phyloP scores from a whole-genome alignment of 1,284 basidiomycete species.

The Leucoagaricus sp. region DNA sequence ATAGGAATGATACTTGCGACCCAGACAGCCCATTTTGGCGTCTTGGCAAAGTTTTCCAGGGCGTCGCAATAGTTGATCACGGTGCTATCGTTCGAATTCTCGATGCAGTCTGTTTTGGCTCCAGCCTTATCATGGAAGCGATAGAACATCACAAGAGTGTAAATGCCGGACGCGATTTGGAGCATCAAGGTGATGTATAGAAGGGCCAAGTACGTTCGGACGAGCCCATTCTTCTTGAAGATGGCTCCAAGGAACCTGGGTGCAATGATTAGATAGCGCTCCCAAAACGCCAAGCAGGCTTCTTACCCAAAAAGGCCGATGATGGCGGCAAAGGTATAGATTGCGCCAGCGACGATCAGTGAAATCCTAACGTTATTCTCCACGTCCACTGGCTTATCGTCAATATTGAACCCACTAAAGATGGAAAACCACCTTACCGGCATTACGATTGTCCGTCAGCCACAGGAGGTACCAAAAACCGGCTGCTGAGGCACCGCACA shows the following conservation, averaged over 20 bases:
- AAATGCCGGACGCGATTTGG: slow-evolving; percentile 30
- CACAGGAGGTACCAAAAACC: slow-evolving; percentile 30
- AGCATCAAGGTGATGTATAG: slow-evolving; percentile 28
- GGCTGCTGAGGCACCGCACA: slow-evolving; percentile 31
- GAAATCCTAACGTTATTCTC: slow-evolving; percentile 24
- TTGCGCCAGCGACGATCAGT: slow-evolving; percentile 28
- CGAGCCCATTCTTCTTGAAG: slow-evolving; percentile 34
- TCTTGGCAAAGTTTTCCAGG: slow-evolving; percentile 24
- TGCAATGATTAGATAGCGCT: neutral
- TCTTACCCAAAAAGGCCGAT: slow-evolving; percentile 36
- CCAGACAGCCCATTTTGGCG: slow-evolving; percentile 30
- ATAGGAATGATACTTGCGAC: slow-evolving; percentile 32
- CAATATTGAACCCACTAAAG: neutral
- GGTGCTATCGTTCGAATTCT: slow-evolving; percentile 21
- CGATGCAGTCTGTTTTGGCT: slow-evolving; percentile 27
- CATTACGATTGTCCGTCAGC: neutral
- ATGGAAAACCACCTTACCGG: neutral
- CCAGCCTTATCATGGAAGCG: slow-evolving; percentile 19
- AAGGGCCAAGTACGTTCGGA: slow-evolving; percentile 31
- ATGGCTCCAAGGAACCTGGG: slow-evolving; percentile 38
- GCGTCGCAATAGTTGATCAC: slow-evolving; percentile 29
- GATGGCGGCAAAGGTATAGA: slow-evolving; percentile 31
- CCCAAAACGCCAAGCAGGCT: neutral
- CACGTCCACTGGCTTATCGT: slow-evolving; percentile 19
- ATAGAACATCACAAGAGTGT: slow-evolving; percentile 32